Evolutionary conservation across 192 early-diverging fungal species (phyloP).

Genomic region (Lobosporangium transversale): DNA sequence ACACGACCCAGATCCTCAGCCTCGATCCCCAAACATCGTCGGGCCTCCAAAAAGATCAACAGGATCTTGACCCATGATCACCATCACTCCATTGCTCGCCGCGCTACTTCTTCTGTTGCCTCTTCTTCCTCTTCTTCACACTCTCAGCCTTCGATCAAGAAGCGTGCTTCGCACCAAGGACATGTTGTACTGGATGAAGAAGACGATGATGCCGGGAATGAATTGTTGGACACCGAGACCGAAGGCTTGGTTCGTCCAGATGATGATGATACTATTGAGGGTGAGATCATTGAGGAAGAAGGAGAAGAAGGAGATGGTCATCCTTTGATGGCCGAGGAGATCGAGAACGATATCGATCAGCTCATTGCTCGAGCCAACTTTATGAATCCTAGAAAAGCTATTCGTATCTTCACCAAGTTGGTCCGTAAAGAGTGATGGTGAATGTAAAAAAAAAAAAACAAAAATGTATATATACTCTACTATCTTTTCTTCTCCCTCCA

Average conservation of each 20-base stretch:
- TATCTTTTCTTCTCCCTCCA: too few relatives aligned
- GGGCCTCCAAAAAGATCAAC: conserved; percentile 3
- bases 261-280: conserved; percentile 47
- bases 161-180: conserved; percentile 7
- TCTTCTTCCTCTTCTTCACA: background rate
- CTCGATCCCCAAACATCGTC: background rate
- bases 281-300: conserved; percentile 37
- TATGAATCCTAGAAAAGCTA: background rate
- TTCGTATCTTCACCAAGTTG: background rate
- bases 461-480: too few relatives aligned
- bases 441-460: too few relatives aligned
- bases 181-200: conserved; percentile 39
- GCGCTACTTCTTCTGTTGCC: too few relatives aligned
- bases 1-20: conserved; percentile 12
- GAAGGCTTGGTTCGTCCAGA: conserved; percentile 30
- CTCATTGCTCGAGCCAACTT: background rate
- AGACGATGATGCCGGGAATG: conserved; percentile 50
- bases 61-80: background rate
- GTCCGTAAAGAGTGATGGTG: background rate
- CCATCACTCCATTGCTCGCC: background rate
- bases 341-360: background rate
- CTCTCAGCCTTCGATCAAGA: too few relatives aligned
- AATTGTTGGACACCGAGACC: conserved; percentile 41
- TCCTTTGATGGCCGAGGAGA: background rate
- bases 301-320: conserved; percentile 1